Base-by-base conservation (phyloP, 2,329 filamentous ascomycete species). In the Fusarium caatingaense region DNA sequence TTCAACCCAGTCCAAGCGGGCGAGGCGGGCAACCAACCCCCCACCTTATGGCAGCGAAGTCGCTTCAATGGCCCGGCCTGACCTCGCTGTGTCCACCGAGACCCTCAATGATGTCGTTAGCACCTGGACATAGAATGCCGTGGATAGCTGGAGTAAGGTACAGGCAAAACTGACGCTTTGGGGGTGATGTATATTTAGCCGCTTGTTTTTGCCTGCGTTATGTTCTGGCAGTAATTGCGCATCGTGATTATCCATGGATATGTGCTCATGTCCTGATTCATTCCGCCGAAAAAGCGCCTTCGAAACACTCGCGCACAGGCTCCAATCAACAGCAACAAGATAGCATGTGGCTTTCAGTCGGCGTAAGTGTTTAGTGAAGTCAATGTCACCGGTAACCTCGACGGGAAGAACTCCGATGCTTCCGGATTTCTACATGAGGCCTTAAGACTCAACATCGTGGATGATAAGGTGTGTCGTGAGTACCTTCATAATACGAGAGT, bases 71-170 rank as follows among this genome's bases (percentile, higher is more conserved):
- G 63, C 32, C 44, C 51, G 55, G 53, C 53, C 51, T 69, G 45
- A 59, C 64, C 46, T 71, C 68, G 68, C 68, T 37, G 66, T 61
- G 68, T 63, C 68, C 68, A 69, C 68, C 68, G 50, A 66, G 68
- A 67, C 68, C 68, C 67, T 70, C 60, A 68, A 66, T 71, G 60
- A 69, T 71, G 68, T 71, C 68, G 68, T 49, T 68, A 71, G 68
- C 64, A 62, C 50, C 44, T 54, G 64, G 68, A 71, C 45, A 58
- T 59, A 49, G 60, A 72, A 71, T 66, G 55, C 65, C 64, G 68
- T 69, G 56, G 68, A 69, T 45, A 55, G 45, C 50, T 54, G 55
- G 40, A 23, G 58, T 45, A 59, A 56, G 62, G 44, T 41, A 53
- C 49, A 53, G 32, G 48, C 34, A 41, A 45, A 34, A 44, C n/a